Evolutionary conservation across 441 rosid genomes (phyloP).

Genomic region (Pelargonium cotyledonis): DNA sequence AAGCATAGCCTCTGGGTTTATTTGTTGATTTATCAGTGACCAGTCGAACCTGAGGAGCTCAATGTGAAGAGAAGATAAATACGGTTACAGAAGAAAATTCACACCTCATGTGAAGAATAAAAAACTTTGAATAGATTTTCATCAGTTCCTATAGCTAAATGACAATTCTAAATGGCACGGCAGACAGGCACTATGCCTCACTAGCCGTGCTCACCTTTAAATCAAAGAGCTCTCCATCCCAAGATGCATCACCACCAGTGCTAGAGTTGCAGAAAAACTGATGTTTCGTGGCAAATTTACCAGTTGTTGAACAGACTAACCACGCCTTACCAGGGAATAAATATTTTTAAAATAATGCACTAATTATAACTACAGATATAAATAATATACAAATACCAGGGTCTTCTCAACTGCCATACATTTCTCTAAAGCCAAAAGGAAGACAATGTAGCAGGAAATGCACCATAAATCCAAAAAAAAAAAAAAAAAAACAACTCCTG

Average conservation of each 20-base stretch:
- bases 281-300: slow-evolving; percentile 61
- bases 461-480: slow-evolving; percentile 36
- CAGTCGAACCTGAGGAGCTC: slow-evolving; percentile 64
- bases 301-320: slow-evolving; percentile 50
- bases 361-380: slow-evolving; percentile 18
- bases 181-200: slow-evolving; percentile 68
- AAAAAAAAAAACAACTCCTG: slow-evolving; percentile 61
- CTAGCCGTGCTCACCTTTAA: slow-evolving; percentile 95
- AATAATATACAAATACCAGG: slow-evolving; percentile 53
- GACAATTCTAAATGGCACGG: no score
- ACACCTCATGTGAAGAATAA: slow-evolving; percentile 7
- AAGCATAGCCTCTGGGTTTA: slow-evolving; percentile 88
- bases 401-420: slow-evolving; percentile 58
- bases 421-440: slow-evolving; percentile 59
- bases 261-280: slow-evolving; percentile 82
- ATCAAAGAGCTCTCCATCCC: slow-evolving; percentile 67
- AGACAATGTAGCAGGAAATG: slow-evolving; percentile 42
- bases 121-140: no score
- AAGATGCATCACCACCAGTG: slow-evolving; percentile 81
- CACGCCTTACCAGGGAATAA: slow-evolving; percentile 93
- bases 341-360: slow-evolving; percentile 34
- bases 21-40: slow-evolving; percentile 56
- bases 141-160: slow-evolving; percentile 24
- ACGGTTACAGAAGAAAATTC: slow-evolving; percentile 15
- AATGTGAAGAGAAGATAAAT: slow-evolving; percentile 30